Evolutionary conservation across 148 eudicot genomes (phyloP).

Genomic region (Rhododendron ovatum): DNA sequence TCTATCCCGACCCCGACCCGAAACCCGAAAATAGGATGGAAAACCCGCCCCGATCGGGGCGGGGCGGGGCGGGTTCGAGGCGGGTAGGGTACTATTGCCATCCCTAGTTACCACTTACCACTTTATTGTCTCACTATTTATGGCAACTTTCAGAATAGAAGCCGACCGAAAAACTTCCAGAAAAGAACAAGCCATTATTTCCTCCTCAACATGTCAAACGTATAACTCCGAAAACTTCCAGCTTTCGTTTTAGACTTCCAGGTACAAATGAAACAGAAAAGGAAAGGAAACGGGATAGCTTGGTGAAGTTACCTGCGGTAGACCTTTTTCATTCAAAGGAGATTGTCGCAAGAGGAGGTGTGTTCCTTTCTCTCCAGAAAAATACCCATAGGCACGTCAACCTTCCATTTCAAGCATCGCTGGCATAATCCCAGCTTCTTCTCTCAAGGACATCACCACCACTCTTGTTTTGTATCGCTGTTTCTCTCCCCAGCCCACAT

Average conservation of each 20-base stretch:
- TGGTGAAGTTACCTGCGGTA: conserved; percentile 66
- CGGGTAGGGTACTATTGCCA: too few species aligned
- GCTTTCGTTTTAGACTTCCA: not conserved
- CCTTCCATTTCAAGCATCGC: conserved; percentile 88
- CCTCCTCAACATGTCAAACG: not conserved
- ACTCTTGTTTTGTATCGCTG: conserved; percentile 80
- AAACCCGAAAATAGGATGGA: too few species aligned
- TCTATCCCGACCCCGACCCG: too few species aligned
- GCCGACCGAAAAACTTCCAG: not conserved
- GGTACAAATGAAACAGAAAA: not conserved
- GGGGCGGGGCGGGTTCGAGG: too few species aligned
- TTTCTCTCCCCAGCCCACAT: conserved; percentile 92
- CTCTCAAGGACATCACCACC: conserved; percentile 83
- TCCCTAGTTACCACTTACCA: conserved; percentile 5
- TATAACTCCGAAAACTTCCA: not conserved
- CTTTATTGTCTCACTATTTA: too few species aligned
- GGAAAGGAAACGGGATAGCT: not conserved
- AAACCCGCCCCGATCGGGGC: too few species aligned
- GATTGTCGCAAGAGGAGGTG: conserved; percentile 91
- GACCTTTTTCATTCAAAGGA: conserved; percentile 89
- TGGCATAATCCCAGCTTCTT: conserved; percentile 97
- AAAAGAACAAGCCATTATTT: not conserved
- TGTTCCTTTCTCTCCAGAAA: conserved; percentile 92
- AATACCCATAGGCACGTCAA: conserved; percentile 85
- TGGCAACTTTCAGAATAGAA: not conserved